These are phyloP conservation scores for thale cress (Arabidopsis thaliana) DNA, from an alignment of 345 rosid genomes.

Conservation along the genomic window TAIR10.1 NC_003076.8:8075001-8075500, in stretches of 20 bases:
- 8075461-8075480: background rate
- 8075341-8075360: slow-evolving; percentile 18
- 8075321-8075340: slow-evolving; percentile 36
- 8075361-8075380: slow-evolving; percentile 27
- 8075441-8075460: slow-evolving; percentile 3
- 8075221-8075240: slow-evolving; percentile 40
- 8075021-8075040: slow-evolving; percentile 48
- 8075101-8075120: slow-evolving; percentile 27
- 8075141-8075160: slow-evolving; percentile 35
- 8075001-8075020: slow-evolving; percentile 37
- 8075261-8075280: slow-evolving; percentile 42
- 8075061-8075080: background rate
- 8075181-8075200: slow-evolving; percentile 38
- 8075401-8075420: slow-evolving; percentile 45
- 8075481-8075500: slow-evolving; percentile 20
- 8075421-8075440: slow-evolving; percentile 28
- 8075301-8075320: slow-evolving; percentile 42
- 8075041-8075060: slow-evolving; percentile 25
- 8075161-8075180: slow-evolving; percentile 44
- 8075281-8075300: slow-evolving; percentile 37
- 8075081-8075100: slow-evolving; percentile 24
- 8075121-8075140: slow-evolving; percentile 41
- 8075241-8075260: slow-evolving; percentile 14
- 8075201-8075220: slow-evolving; percentile 40
- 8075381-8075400: slow-evolving; percentile 25